Percentiles rank a stretch among this genome's conserved stretches.
phyloP scores from a whole-genome alignment of 1,139 yeast genomes.

The Kazachstania sp. region DNA sequence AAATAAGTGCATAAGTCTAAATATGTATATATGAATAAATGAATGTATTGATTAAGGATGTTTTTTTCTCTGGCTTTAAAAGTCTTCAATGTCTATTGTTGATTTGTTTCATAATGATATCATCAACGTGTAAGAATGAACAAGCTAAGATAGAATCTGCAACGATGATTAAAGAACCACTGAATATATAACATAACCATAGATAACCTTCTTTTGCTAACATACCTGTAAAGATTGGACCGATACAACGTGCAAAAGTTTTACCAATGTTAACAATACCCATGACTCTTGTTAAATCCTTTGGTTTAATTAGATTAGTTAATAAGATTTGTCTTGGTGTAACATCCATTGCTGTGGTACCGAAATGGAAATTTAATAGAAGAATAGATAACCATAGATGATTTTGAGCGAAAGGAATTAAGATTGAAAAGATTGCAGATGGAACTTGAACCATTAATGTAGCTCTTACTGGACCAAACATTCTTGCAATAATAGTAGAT shows the following conservation, averaged over 20 bases:
- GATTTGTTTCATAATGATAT: conserved; percentile 16
- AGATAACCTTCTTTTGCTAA: conserved; percentile 49
- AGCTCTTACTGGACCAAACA: conserved; percentile 71
- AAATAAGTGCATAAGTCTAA: too few species aligned
- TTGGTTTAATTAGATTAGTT: conserved; percentile 53
- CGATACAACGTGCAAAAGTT: conserved; percentile 73
- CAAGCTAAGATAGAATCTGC: conserved; percentile 31
- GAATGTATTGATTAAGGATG: too few species aligned
- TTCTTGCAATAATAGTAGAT: conserved; percentile 51
- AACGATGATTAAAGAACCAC: conserved; percentile 45
- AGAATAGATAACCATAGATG: conserved; percentile 23
- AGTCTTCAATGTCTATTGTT: conserved; percentile 2
- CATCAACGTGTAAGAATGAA: conserved; percentile 30
- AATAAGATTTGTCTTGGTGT: conserved; percentile 79
- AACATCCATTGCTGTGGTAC: conserved; percentile 73
- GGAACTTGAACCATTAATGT: conserved; percentile 74
- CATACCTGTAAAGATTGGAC: conserved; percentile 72
- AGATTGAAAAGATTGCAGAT: conserved; percentile 56
- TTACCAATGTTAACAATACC: conserved; percentile 82
- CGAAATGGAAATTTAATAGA: conserved; percentile 27
- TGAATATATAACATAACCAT: conserved; percentile 52
- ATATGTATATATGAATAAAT: too few species aligned
- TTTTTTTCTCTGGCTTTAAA: background rate
- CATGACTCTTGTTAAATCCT: conserved; percentile 67
- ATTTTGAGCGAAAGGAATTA: conserved; percentile 39